Conservation (phyloP, 495 filamentous ascomycete species). For the Lepraria neglecta region DNA sequence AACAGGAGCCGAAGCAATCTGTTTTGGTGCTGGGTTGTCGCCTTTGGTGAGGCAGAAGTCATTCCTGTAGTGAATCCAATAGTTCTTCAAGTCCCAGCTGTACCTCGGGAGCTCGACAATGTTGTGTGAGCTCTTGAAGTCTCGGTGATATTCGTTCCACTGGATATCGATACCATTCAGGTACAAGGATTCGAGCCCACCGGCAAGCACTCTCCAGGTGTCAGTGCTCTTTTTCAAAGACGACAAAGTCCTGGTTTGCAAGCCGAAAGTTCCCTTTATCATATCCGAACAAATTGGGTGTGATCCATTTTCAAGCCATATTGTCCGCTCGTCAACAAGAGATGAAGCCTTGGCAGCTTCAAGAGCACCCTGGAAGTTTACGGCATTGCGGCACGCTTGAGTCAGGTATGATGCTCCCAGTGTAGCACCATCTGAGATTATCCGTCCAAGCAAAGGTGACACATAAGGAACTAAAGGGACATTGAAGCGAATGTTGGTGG, state of each 20-base stretch:
- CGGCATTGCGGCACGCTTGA: too few species aligned
- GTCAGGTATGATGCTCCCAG: too few species aligned
- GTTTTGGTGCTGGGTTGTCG: constrained; percentile 36
- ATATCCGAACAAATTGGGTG: too few species aligned
- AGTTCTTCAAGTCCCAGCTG: constrained; percentile 72
- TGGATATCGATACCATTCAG: constrained; percentile 59
- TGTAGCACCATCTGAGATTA: too few species aligned
- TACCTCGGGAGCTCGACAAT: constrained; percentile 68
- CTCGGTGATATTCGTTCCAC: constrained; percentile 75
- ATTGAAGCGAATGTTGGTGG: too few species aligned
- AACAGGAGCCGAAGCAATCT: constrained; percentile 36
- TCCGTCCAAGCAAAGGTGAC: too few species aligned
- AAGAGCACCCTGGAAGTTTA: too few species aligned
- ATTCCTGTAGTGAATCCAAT: constrained; percentile 73
- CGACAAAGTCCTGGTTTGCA: constrained; percentile 40
- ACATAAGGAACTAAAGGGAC: too few species aligned
- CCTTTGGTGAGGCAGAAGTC: constrained; percentile 51
- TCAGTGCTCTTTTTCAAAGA: constrained; percentile 52
- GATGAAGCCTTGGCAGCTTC: too few species aligned
- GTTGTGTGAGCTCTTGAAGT: constrained; percentile 54
- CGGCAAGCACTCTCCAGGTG: constrained; percentile 58
- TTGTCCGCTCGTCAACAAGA: too few species aligned
- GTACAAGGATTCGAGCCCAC: constrained; percentile 56
- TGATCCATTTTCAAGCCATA: too few species aligned
- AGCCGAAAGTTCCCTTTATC: too few species aligned